Evolutionary conservation across 495 filamentous ascomycete genomes (phyloP).

Genomic region (Penicillium coffeae): DNA sequence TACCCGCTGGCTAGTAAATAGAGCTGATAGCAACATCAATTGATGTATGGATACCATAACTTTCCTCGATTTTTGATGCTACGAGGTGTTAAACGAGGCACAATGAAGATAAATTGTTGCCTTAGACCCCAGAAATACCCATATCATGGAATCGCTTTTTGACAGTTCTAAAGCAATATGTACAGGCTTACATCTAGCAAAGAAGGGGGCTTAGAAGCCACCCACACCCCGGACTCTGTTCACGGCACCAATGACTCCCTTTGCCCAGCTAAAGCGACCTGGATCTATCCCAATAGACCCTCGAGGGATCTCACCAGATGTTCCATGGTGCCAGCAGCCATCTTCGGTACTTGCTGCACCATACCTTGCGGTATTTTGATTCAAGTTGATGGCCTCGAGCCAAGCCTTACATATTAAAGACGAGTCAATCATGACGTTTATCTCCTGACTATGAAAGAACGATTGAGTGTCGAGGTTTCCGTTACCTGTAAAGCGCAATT

Average conservation of each 20-base stretch:
- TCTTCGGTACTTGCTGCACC: conserved; percentile 54
- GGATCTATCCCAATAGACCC: conserved; percentile 59
- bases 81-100: no score
- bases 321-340: conserved; percentile 48
- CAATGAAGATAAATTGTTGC: no score
- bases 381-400: conserved; percentile 57
- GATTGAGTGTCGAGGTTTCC: conserved; percentile 81
- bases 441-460: conserved; percentile 73
- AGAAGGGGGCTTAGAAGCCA: conserved; percentile 55
- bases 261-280: conserved; percentile 58
- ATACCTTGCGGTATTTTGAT: conserved; percentile 67
- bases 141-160: no score
- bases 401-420: conserved; percentile 55
- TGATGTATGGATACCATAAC: no score
- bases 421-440: conserved; percentile 70
- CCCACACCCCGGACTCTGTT: conserved; percentile 58
- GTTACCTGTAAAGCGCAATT: conserved; percentile 41
- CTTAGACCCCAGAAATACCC: no score
- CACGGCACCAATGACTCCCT: conserved; percentile 58
- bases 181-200: no score
- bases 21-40: no score
- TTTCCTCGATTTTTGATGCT: no score
- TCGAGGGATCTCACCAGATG: conserved; percentile 49
- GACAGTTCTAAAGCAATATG: no score
- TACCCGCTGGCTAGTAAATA: no score